These are phyloP conservation scores for Chlamydomonas schloesseri DNA, from an alignment of 139 green algal genomes.

Conservation along the genomic window DNA sequence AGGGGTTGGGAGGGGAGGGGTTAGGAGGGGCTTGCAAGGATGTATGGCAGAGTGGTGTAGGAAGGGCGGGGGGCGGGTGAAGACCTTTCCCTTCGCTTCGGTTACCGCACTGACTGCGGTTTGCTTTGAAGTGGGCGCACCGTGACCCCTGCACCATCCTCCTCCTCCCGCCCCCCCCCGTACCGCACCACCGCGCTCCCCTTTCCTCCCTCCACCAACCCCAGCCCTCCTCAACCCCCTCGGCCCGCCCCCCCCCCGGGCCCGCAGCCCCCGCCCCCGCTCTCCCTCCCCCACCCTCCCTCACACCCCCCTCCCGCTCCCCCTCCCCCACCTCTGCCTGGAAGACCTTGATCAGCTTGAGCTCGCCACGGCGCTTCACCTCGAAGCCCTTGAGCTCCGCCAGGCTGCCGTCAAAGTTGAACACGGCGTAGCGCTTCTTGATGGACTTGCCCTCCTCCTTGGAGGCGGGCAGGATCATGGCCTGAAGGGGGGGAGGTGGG, in stretches of 20 bases:
- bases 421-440: constrained; percentile 99
- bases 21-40: no score
- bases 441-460: constrained; percentile 98
- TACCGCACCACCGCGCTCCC: no score
- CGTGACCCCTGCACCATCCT: no score
- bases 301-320: background rate
- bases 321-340: constrained; percentile 76
- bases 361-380: constrained; percentile 96
- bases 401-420: constrained; percentile 93
- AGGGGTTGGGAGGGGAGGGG: background rate
- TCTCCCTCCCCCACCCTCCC: background rate
- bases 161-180: no score
- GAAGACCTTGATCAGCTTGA: constrained; percentile 99
- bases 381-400: constrained; percentile 98
- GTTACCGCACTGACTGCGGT: no score
- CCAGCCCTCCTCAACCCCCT: no score
- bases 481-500: constrained; percentile 51
- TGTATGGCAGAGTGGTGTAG: background rate
- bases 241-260: no score
- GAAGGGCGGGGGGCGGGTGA: background rate
- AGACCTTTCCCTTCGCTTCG: no score
- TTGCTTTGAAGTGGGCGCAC: no score
- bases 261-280: no score
- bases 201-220: no score
- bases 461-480: constrained; percentile 95